Base-by-base conservation (phyloP, 805 yeast genomes). In the Spencermartinsiella europaea region DNA sequence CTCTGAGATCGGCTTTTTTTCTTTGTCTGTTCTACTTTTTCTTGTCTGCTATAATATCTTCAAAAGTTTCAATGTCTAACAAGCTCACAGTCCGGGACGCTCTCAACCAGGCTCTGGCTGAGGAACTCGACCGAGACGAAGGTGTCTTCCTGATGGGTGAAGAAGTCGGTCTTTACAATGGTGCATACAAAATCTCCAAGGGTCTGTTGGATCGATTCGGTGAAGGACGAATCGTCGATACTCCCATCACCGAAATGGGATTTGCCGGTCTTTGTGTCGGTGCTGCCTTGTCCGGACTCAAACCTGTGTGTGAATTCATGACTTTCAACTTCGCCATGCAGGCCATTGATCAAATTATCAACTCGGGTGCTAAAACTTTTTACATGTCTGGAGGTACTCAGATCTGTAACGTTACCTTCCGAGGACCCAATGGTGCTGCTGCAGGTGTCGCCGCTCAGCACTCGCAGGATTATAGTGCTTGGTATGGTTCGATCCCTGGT, bases 381-480 rank as follows among this genome's bases (percentile, higher is more conserved):
- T 93, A 93, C 76, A 93, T 93, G 99, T 87, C 96, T 54, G 99
- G 99, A 69, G 99, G 99, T 76, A 85, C 82, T 54, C 96, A 90
- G 72, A 91, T 91, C 53, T 90, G 97, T 77, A 90, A 87, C 72
- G 87, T 91, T 65, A 90, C 95, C 46, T 93, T 93, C 78, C 84
- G 99, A 74, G 99, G 99, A 63, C 98, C 99, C 52, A 93, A 93
- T 71, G 99, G 99, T 72, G 96, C 99, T 42, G 96, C 99, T 59
- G 97, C 97, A 42, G 98, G 98, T 80, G 99, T 93, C 59, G 99
- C 80, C 61, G 99, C 99, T 49, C 99, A 93, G 74, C 99, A 93
- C 74, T 93, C 99, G 21, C 99, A 93, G 74, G 95, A 89, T 73
- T 93, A 81, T 70, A 77, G 96, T 47, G 89, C 96, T 45, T 93